Conservation (phyloP, 768 basidiomycete species). For the Serendipita sp. region DNA sequence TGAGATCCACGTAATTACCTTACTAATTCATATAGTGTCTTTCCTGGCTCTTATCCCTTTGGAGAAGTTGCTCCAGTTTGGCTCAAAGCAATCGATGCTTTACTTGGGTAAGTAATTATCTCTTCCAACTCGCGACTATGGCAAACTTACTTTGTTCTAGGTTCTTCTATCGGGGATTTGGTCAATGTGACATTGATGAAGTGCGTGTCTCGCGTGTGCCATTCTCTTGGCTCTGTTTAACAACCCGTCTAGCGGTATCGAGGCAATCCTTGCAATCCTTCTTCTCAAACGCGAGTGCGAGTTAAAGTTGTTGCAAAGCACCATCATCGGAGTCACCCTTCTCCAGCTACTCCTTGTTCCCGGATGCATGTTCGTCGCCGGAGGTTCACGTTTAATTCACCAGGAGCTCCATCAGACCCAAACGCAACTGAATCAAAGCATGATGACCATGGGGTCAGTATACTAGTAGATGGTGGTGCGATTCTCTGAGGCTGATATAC, state of each 20-base stretch:
- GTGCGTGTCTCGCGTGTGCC: conserved; percentile 22
- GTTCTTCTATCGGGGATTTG: conserved; percentile 41
- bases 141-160: background rate
- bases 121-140: background rate
- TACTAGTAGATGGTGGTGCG: background rate
- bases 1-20: background rate
- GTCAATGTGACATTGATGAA: conserved; percentile 49
- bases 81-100: conserved; percentile 36
- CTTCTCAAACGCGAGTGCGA: conserved; percentile 52
- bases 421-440: conserved; percentile 48
- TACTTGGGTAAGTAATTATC: conserved; percentile 28
- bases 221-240: background rate
- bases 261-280: conserved; percentile 54
- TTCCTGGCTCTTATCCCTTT: conserved; percentile 52
- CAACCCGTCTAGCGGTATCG: conserved; percentile 33
- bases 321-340: conserved; percentile 41
- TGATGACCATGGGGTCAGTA: conserved; percentile 51
- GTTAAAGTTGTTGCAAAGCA: conserved; percentile 38
- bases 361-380: conserved; percentile 51
- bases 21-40: conserved; percentile 27
- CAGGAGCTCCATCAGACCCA: conserved; percentile 52
- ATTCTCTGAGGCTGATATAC: background rate
- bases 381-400: conserved; percentile 47
- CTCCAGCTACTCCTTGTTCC: conserved; percentile 57
- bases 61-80: conserved; percentile 49